A percentile compares a stretch with the other conserved stretches of the same genome.
These are phyloP conservation scores for Austroboletus novae-zelandiae DNA, from an alignment of 1,284 basidiomycete species.

Conservation along the genomic window DNA sequence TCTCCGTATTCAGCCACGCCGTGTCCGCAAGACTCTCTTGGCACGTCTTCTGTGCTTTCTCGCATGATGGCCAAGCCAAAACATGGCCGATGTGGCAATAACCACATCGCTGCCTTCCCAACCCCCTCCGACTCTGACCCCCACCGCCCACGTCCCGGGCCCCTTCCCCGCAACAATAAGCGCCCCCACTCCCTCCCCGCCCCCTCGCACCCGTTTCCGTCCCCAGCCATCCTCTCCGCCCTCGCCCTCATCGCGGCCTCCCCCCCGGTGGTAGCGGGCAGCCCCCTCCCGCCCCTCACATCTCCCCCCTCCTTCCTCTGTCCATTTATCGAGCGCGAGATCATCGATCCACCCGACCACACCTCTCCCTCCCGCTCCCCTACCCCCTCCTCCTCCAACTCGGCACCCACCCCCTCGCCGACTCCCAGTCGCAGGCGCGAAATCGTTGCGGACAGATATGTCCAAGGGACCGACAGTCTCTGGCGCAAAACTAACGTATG, in stretches of 20 bases:
- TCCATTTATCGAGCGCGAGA: constrained; percentile 42
- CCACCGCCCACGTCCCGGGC: neutral
- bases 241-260: constrained; percentile 54
- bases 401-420: neutral
- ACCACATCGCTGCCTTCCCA: neutral
- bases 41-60: constrained; percentile 32
- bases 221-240: constrained; percentile 48
- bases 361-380: neutral
- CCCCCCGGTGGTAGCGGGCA: constrained; percentile 42
- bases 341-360: neutral
- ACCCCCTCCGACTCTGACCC: neutral
- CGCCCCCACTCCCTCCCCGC: neutral
- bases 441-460: constrained; percentile 55
- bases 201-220: constrained; percentile 30
- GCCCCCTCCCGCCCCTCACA: constrained; percentile 38
- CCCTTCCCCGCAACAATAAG: too few species aligned
- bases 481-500: constrained; percentile 61
- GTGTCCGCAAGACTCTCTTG: constrained; percentile 36
- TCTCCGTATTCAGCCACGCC: constrained; percentile 32
- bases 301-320: constrained; percentile 61
- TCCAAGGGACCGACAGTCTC: constrained; percentile 51
- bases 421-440: constrained; percentile 1
- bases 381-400: neutral
- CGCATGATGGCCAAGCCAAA: constrained; percentile 37
- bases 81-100: constrained; percentile 17